phyloP scores from a whole-genome alignment of 2,329 filamentous ascomycete genomes.

The Colletotrichum sp. region DNA sequence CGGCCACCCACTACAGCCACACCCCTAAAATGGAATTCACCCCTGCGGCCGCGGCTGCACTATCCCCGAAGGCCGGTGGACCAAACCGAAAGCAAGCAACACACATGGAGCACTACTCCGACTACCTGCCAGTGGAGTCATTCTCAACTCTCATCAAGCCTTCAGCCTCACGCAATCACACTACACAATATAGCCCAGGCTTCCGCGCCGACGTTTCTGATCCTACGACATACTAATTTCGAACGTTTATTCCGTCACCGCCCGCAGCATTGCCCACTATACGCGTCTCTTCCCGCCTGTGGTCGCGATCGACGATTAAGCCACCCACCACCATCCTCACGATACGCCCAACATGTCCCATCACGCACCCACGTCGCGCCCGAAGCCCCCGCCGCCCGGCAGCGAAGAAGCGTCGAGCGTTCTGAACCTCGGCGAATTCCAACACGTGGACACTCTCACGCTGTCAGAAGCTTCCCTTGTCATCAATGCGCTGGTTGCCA shows the following conservation, averaged over 20 bases:
- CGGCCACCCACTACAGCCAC: background rate
- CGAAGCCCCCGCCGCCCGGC: slow-evolving; percentile 71
- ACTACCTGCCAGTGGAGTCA: background rate
- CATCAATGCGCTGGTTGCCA: slow-evolving; percentile 85
- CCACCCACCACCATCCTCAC: background rate
- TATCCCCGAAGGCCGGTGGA: background rate
- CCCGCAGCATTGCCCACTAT: background rate
- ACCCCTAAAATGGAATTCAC: background rate
- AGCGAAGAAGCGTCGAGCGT: slow-evolving; percentile 87
- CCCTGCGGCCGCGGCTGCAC: background rate
- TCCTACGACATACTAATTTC: background rate
- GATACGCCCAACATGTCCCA: slow-evolving; percentile 9
- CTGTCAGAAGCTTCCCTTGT: slow-evolving; percentile 91
- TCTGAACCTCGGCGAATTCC: slow-evolving; percentile 91
- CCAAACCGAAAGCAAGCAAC: background rate
- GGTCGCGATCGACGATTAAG: background rate
- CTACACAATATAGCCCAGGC: background rate
- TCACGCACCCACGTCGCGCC: slow-evolving; percentile 57
- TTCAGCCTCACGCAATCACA: slow-evolving; percentile 11
- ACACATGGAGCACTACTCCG: background rate
- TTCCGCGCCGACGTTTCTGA: background rate
- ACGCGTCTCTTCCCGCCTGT: background rate
- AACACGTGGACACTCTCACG: slow-evolving; percentile 88
- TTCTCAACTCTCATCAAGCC: background rate
- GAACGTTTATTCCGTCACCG: background rate